Conservation (phyloP, 352 stramenopile species). For the Pythium coloratum region DNA sequence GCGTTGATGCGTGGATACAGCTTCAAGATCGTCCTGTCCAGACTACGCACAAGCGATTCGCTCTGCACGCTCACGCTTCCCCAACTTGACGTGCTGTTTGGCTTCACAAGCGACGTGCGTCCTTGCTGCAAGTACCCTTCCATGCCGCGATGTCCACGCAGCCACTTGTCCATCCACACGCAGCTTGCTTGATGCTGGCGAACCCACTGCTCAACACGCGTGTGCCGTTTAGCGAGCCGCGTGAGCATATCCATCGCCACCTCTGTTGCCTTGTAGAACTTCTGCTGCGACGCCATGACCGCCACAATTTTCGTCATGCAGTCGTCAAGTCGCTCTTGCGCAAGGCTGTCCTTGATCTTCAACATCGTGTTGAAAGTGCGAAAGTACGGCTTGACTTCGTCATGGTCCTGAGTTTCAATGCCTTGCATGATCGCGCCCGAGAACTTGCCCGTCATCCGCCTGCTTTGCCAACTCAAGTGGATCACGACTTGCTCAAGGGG, state of each 20-base stretch:
- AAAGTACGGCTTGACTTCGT: constrained; percentile 89
- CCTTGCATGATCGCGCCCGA: constrained; percentile 67
- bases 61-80: constrained; percentile 29
- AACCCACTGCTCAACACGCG: constrained; percentile 60
- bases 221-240: constrained; percentile 75
- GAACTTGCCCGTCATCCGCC: constrained; percentile 51
- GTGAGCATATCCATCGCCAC: constrained; percentile 87
- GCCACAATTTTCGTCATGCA: constrained; percentile 72
- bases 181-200: constrained; percentile 63
- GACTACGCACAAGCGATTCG: constrained; percentile 26
- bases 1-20: constrained; percentile 29
- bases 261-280: constrained; percentile 86
- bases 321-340: constrained; percentile 58
- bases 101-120: constrained; percentile 81
- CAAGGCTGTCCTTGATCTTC: constrained; percentile 74
- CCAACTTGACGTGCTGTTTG: constrained; percentile 83
- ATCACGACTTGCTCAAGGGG: constrained; percentile 74
- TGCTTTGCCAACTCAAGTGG: constrained; percentile 81
- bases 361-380: constrained; percentile 80
- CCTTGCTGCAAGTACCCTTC: constrained; percentile 75
- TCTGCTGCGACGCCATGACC: constrained; percentile 83
- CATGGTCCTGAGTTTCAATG: constrained; percentile 81
- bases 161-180: constrained; percentile 85
- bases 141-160: constrained; percentile 56
- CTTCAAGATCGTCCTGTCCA: constrained; percentile 29